Conservation (phyloP, 352 stramenopile species). For the Pythium angustatum region DNA sequence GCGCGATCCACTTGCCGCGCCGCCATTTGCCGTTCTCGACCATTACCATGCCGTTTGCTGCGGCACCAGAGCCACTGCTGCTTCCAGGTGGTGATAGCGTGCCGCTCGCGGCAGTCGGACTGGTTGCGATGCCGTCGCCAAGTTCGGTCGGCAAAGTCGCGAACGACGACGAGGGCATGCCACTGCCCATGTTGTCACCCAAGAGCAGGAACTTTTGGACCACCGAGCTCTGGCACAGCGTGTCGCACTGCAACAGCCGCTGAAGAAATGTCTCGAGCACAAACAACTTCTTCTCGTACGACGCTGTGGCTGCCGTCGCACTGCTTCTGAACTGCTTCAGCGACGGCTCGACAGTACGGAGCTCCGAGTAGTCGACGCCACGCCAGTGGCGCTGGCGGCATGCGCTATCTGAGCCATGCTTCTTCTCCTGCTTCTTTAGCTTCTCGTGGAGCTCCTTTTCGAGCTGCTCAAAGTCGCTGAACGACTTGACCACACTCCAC, state of each 20-base stretch:
- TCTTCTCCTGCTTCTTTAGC: conserved; percentile 73
- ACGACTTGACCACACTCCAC: conserved; percentile 73
- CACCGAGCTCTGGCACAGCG: conserved; percentile 69
- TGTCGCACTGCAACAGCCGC: conserved; percentile 67
- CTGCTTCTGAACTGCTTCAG: conserved; percentile 39
- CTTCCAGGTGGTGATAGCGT: not conserved
- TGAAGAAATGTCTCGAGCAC: conserved; percentile 73
- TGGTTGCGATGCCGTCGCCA: not conserved
- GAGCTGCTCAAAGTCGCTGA: conserved; percentile 67
- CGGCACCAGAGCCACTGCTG: not conserved
- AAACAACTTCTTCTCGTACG: conserved; percentile 67
- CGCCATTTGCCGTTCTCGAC: conserved; percentile 47
- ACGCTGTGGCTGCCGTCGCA: conserved; percentile 27
- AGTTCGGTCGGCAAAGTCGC: not conserved
- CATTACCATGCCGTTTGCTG: conserved; percentile 38
- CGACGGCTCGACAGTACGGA: conserved; percentile 44
- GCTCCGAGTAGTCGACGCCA: conserved; percentile 72
- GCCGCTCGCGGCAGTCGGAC: not conserved
- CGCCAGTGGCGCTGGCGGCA: conserved; percentile 56
- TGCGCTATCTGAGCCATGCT: conserved; percentile 36
- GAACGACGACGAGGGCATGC: not conserved
- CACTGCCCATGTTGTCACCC: conserved; percentile 16
- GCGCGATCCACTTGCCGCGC: conserved; percentile 65
- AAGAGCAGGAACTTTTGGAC: conserved; percentile 78
- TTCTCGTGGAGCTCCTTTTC: conserved; percentile 71